Base-by-base conservation (phyloP, 116 monocot genomes). In the Zostera marina region DNA sequence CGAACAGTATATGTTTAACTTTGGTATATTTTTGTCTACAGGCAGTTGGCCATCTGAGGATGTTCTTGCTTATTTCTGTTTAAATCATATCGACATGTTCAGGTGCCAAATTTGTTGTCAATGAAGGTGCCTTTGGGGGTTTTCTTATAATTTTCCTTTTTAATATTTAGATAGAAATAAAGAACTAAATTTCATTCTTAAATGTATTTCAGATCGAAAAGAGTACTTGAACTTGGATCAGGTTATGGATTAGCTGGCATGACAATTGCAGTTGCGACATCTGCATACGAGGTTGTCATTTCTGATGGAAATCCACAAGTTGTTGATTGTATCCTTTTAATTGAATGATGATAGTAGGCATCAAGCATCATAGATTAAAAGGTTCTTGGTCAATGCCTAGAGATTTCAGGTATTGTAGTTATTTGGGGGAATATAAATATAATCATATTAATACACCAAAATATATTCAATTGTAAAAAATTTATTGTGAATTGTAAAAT, bases 21-120 rank as follows among this genome's bases (percentile, higher is more conserved):
- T 43, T 20, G 40, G 55, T 58, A 65, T 12, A 8, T 53, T 69
- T 53, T n/a, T 66, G 3, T 49, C 3, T 22, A 47, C 60, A 90
- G 90, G 90, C 86, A 51, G 69, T 63, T 98, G 90, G 98, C 86
- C 90, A 16, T 85, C 98, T 58, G 86, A 98, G 77, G 83, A 98
- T 52, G 83, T 90, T 22, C 81, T 98, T 66, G 90, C 98, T 8
- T 80, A 78, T 63, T 85, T 74, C 62, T 89, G 85, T 51, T 68
- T 89, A 7, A 85, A 71, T 13, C 68, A 80, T 72, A 24, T 54
- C 40, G 56, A 83, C 46, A 74, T 78, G 32, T 96, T 96, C 76
- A 83, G 96, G 96, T 96, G 64, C 58, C 44, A 56, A 59, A 13
- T 48, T 59, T 52, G 32, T 59, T 58, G 22, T 49, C 22, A 23